A percentile compares a stretch with the other conserved stretches of the same genome.
These are phyloP conservation scores for Paecilomyces sp. DNA, from an alignment of 2,329 filamentous ascomycete species.

Conservation along the genomic window DNA sequence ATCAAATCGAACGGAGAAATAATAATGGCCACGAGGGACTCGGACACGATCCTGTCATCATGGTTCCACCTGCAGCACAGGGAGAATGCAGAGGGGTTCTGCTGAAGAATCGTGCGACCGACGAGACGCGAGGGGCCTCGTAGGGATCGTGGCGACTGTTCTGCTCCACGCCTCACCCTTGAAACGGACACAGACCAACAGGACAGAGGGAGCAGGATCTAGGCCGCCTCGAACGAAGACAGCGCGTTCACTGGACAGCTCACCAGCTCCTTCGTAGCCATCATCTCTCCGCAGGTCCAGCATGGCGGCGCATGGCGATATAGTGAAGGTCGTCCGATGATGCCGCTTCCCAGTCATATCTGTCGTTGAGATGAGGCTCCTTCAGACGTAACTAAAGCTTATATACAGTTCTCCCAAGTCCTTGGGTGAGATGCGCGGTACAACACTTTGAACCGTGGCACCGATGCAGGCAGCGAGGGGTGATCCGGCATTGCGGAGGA, in stretches of 20 bases:
- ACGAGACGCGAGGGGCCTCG: background rate
- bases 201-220: background rate
- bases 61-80: background rate
- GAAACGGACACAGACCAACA: background rate
- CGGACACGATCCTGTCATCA: background rate
- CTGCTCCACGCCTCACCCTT: background rate
- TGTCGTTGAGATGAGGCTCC: background rate
- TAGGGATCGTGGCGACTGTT: background rate
- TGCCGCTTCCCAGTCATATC: background rate
- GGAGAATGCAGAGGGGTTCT: background rate
- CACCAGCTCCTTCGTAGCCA: background rate
- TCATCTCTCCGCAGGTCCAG: background rate
- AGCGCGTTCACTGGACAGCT: background rate
- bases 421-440: conserved; percentile 1
- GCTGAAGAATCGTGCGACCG: background rate
- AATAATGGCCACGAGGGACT: background rate
- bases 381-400: background rate
- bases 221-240: background rate
- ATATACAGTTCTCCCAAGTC: conserved; percentile 2
- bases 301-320: background rate
- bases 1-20: background rate
- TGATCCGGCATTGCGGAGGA: background rate
- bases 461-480: background rate
- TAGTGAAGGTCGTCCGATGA: background rate
- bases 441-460: conserved; percentile 1